Conservation (phyloP, 2,329 filamentous ascomycete species). For the Colletotrichum trifolii region DNA sequence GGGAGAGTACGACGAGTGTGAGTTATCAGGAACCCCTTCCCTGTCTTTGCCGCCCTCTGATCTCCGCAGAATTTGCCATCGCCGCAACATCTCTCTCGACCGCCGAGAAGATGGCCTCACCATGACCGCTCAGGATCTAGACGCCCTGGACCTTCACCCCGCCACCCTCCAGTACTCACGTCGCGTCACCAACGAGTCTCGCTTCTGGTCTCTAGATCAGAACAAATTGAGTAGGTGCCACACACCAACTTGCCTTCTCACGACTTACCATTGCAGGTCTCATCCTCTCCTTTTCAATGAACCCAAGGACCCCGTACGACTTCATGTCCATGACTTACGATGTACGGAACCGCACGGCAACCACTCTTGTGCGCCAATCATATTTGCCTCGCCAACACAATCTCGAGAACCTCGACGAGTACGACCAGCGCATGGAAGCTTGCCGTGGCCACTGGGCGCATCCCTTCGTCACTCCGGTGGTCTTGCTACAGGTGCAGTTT, state of each 20-base stretch:
- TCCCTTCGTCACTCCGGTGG: constrained; percentile 56
- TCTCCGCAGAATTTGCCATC: constrained; percentile 48
- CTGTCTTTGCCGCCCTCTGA: neutral
- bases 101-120: constrained; percentile 49
- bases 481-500: constrained; percentile 59
- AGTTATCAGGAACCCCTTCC: constrained; percentile 24
- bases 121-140: constrained; percentile 48
- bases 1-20: constrained; percentile 51
- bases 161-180: constrained; percentile 53
- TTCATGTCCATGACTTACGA: constrained; percentile 60
- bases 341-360: constrained; percentile 51
- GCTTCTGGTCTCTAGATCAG: constrained; percentile 52
- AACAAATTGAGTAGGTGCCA: constrained; percentile 46
- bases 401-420: constrained; percentile 57
- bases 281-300: constrained; percentile 57
- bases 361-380: constrained; percentile 55
- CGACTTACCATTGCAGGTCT: constrained; percentile 45
- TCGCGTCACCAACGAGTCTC: constrained; percentile 51
- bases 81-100: constrained; percentile 45
- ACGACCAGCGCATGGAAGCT: constrained; percentile 57
- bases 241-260: neutral
- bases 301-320: constrained; percentile 57
- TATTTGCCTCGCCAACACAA: constrained; percentile 54
- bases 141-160: constrained; percentile 50
- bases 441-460: constrained; percentile 58